Base-by-base conservation (phyloP, 2,329 filamentous ascomycete genomes). In the Fusarium haematococcum region DNA sequence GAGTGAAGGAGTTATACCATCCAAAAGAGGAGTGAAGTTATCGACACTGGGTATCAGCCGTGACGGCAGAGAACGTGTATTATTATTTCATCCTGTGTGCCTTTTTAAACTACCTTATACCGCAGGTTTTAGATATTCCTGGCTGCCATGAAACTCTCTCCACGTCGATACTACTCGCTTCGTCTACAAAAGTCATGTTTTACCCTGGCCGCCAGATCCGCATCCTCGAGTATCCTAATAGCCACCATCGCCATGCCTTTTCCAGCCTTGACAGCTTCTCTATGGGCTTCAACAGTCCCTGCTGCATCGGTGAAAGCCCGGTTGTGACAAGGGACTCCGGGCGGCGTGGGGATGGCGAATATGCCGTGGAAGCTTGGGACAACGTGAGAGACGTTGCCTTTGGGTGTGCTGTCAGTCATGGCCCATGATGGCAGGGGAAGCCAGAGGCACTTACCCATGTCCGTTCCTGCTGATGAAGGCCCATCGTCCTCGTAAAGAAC, bases 351-450 rank as follows among this genome's bases (percentile, higher is more conserved):
- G 14, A 48, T 48, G 14, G 23, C 43, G 5, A 48, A 48, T 48
- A 48, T 48, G 23, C 43, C 43, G 23, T 48, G 43, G 16, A 48
- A 48, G 23, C 43, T 48, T 25, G 43, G 43, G 1, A 48, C 43
- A 25, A 48, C 43, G 14, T 48, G 43, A 10, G 43, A 48, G 8
- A 48, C 23, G 43, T 48, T 48, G 14, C 43, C 43, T 48, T 48
- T 20, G 20, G 20, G 20, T 20, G 3, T 16, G 14, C 8, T 48
- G 14, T 48, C 43, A 48, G 43, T 5, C 8, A 48, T 14, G 2
- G 3, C 0, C 8, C 0, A 6, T 16, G 8, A 25, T 25, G 2
- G 2, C 1, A 6, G 2, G 8, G 4, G 43, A 14, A 48, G 4
- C 8, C 5, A 48, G 14, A 7, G 23, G 25, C 8, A 18, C 43